Base-by-base conservation (phyloP, 2,329 filamentous ascomycete genomes). In the Lachnellula arida region DNA sequence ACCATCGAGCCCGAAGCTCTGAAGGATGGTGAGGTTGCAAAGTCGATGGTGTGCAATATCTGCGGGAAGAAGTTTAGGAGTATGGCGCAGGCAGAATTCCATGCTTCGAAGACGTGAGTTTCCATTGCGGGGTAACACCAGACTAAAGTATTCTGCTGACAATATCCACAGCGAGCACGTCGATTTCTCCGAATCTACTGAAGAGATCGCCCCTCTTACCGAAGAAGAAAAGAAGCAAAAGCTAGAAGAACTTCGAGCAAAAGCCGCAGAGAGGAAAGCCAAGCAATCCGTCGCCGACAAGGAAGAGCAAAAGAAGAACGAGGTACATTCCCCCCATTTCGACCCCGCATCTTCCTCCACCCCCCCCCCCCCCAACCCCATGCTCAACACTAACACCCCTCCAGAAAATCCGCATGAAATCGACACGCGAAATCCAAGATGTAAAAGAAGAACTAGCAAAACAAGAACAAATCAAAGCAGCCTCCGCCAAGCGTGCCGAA, bases 381-480 rank as follows among this genome's bases (percentile, higher is more conserved):
- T 17, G 2, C n/a, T 5, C 5, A 17, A 40, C 1, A 40, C 37
- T 40, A 40, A 40, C n/a, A 40, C 6, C 12, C n/a, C 7, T 49
- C 9, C 56, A 84, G 81, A 75, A 82, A 81, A 87, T 87, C 62
- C 87, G 91, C 53, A 81, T 86, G 71, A 99, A 97, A 77, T 85
- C 89, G 50, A 97, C 91, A 55, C 91, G 89, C 68, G 93, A 99
- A 69, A 81, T 81, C 0, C 90, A 97, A 65, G 91, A 96, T 60
- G 78, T 87, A 57, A 97, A 96, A 75, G 94, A 99, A 71, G 89
- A 96, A 60, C 78, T 97, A 19, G 78, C 86, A 66, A 87, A 86
- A 67, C 94, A 96, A 71, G 89, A 97, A 75, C 90, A 91, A 70
- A 83, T 97, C 70, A 96, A 97, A 73, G 91, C 96, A 65, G 92